A percentile compares a stretch with the other conserved stretches of the same genome.
Conservation (phyloP, 495 filamentous ascomycete species). For the Pseudomonodictys pantanalensis region DNA sequence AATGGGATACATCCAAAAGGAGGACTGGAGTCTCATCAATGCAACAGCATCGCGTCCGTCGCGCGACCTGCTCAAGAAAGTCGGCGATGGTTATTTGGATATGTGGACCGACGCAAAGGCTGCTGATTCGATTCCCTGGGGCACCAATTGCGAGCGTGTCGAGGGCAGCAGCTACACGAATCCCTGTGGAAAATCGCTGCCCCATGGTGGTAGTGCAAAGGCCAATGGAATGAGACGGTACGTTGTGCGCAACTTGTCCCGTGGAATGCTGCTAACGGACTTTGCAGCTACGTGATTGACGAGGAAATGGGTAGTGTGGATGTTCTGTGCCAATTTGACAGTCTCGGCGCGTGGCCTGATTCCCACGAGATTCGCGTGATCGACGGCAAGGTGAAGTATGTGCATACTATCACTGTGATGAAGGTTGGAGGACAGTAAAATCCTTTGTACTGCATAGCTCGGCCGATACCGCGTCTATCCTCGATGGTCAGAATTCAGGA, state of each 20-base stretch:
- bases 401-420: slow-evolving; percentile 35
- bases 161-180: slow-evolving; percentile 44
- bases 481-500: no score
- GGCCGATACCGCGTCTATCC: no score
- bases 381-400: slow-evolving; percentile 48
- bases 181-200: slow-evolving; percentile 44
- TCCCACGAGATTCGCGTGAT: slow-evolving; percentile 49
- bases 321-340: slow-evolving; percentile 49
- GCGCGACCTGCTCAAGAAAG: slow-evolving; percentile 45
- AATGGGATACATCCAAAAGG: slow-evolving; percentile 43
- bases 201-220: slow-evolving; percentile 42
- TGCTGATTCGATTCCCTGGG: slow-evolving; percentile 47
- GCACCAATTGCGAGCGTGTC: slow-evolving; percentile 48
- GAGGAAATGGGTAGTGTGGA: slow-evolving; percentile 48
- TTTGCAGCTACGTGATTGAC: slow-evolving; percentile 49
- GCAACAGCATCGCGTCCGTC: slow-evolving; percentile 28
- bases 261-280: background rate
- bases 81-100: slow-evolving; percentile 49
- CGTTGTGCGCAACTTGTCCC: background rate
- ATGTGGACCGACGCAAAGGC: slow-evolving; percentile 51
- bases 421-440: no score
- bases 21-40: slow-evolving; percentile 44
- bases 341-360: slow-evolving; percentile 46
- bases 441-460: no score
- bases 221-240: slow-evolving; percentile 41